These are phyloP conservation scores for Incumbomyces delicatus DNA, from an alignment of 2,329 filamentous ascomycete species.

Conservation along the genomic window DNA sequence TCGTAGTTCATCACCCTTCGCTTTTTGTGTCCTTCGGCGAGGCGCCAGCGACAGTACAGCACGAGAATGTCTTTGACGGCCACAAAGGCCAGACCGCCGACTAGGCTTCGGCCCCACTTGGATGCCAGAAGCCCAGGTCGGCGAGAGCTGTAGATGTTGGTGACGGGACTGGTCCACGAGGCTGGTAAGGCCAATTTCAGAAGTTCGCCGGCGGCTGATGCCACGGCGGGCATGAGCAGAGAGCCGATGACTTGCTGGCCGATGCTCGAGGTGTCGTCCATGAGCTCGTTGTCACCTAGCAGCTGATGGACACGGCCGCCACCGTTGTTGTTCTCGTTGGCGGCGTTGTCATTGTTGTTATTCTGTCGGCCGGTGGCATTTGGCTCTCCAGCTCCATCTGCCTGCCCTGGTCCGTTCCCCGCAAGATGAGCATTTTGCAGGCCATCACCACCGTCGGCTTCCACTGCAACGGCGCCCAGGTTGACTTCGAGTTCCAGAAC, in stretches of 20 bases:
- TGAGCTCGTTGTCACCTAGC: slow-evolving; percentile 35
- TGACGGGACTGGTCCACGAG: slow-evolving; percentile 50
- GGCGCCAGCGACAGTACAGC: slow-evolving; percentile 46
- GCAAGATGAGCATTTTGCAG: slow-evolving; percentile 25
- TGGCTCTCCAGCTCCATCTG: background rate
- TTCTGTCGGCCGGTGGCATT: slow-evolving; percentile 18
- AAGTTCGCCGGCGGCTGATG: slow-evolving; percentile 65
- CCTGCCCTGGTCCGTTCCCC: background rate
- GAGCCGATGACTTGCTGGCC: slow-evolving; percentile 56
- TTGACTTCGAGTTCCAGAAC: slow-evolving; percentile 44
- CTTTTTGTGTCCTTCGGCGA: slow-evolving; percentile 38
- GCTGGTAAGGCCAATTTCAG: slow-evolving; percentile 59
- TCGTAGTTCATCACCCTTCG: slow-evolving; percentile 40
- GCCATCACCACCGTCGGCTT: slow-evolving; percentile 31
- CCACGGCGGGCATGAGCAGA: slow-evolving; percentile 72
- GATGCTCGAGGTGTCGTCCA: slow-evolving; percentile 45
- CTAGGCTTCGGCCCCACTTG: slow-evolving; percentile 78
- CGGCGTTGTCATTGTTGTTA: slow-evolving; percentile 21
- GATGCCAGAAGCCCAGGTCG: slow-evolving; percentile 64
- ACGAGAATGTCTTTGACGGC: slow-evolving; percentile 63
- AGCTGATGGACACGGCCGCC: slow-evolving; percentile 23
- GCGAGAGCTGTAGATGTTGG: slow-evolving; percentile 26
- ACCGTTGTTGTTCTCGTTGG: slow-evolving; percentile 19
- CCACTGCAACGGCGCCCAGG: slow-evolving; percentile 38
- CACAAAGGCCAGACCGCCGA: slow-evolving; percentile 81